A percentile compares a stretch with the other conserved stretches of the same genome.
These are phyloP conservation scores for Eutypella sp. DNA, from an alignment of 2,329 filamentous ascomycete genomes.

Conservation along the genomic window DNA sequence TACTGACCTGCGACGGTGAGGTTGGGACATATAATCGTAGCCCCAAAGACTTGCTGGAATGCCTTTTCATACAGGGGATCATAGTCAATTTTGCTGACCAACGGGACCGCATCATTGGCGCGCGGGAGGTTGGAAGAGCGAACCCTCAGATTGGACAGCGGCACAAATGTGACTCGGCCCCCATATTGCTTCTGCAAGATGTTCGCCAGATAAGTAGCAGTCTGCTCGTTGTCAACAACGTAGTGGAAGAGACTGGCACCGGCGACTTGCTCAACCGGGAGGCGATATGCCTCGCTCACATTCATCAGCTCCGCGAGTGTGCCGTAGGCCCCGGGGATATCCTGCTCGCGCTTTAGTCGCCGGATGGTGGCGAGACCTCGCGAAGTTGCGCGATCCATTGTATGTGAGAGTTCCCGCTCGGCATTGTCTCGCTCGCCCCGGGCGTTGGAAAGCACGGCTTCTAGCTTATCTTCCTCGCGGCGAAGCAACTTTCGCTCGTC, in stretches of 20 bases:
- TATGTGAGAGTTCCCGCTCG: conserved; percentile 71
- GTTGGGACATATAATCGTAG: conserved; percentile 89
- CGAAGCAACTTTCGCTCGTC: conserved; percentile 86
- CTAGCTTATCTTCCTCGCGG: conserved; percentile 83
- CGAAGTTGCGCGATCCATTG: conserved; percentile 86
- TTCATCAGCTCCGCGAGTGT: conserved; percentile 90
- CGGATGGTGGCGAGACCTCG: conserved; percentile 83
- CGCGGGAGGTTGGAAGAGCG: conserved; percentile 72
- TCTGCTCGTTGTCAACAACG: conserved; percentile 86
- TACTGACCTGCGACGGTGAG: conserved; percentile 85
- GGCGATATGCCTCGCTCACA: conserved; percentile 77
- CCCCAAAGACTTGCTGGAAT: conserved; percentile 92
- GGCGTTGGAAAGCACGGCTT: conserved; percentile 70
- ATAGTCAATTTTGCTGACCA: conserved; percentile 80
- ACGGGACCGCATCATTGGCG: conserved; percentile 79
- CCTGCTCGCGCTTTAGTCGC: conserved; percentile 71
- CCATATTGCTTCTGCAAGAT: conserved; percentile 72
- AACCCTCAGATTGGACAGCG: conserved; percentile 73
- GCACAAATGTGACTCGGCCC: conserved; percentile 91
- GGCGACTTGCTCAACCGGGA: conserved; percentile 88
- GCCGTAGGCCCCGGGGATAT: conserved; percentile 83
- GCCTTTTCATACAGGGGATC: conserved; percentile 74
- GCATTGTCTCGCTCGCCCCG: conserved; percentile 72
- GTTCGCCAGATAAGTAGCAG: conserved; percentile 76
- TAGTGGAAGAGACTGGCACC: conserved; percentile 94